These are phyloP conservation scores for Ensete glaucum DNA, from an alignment of 176 grass and related monocot genomes.

Conservation along the genomic window DNA sequence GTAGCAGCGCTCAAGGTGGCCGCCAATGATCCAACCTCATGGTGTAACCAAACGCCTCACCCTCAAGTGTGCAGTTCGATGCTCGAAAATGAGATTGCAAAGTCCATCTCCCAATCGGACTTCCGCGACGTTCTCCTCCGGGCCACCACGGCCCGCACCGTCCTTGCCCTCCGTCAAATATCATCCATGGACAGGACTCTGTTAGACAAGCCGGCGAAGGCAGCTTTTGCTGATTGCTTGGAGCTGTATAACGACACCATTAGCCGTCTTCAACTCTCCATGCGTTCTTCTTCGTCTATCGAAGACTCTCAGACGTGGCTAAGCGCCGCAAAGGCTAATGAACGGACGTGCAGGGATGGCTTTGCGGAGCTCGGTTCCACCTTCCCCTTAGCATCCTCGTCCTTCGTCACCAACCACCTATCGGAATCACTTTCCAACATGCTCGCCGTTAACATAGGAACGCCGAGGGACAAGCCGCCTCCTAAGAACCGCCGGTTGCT, in stretches of 20 bases:
- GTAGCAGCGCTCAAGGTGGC: neutral
- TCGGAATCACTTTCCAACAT: conserved; percentile 12
- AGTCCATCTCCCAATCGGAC: neutral
- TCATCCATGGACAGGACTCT: neutral
- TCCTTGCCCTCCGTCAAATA: neutral
- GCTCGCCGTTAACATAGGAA: conserved; percentile 9
- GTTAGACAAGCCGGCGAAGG: neutral
- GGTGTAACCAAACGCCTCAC: conserved; percentile 8
- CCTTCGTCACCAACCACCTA: neutral
- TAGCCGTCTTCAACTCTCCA: neutral
- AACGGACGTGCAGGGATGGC: conserved; percentile 2
- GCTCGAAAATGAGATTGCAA: neutral
- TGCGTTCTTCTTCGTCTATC: neutral
- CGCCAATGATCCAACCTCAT: neutral
- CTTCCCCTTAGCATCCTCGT: neutral
- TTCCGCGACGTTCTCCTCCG: conserved; percentile 2
- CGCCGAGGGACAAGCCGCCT: neutral
- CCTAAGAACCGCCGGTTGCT: conserved; percentile 6
- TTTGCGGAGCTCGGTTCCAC: conserved; percentile 3
- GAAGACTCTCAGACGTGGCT: conserved; percentile 19
- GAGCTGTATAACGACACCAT: conserved; percentile 12
- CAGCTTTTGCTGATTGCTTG: neutral
- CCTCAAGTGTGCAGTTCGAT: conserved; percentile 17
- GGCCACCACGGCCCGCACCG: neutral
- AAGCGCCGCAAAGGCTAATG: conserved; percentile 19